Evolutionary conservation across 2,329 filamentous ascomycete species (phyloP).

Genomic region (Davidsoniella eucalypti): DNA sequence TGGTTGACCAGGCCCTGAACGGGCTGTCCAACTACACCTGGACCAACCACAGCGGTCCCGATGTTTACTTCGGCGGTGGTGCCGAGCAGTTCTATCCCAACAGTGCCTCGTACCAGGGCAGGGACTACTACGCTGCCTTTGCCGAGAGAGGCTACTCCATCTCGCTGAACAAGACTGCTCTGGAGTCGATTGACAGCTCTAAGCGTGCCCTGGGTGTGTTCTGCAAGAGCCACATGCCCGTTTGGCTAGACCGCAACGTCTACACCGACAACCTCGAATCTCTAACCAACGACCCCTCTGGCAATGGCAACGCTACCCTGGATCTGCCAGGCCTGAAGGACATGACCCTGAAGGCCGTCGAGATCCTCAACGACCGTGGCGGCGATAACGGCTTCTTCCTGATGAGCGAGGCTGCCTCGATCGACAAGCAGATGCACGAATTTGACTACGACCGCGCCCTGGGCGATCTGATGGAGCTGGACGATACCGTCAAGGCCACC

Average conservation of each 20-base stretch:
- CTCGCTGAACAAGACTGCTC: constrained; percentile 56
- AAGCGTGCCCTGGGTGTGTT: constrained; percentile 63
- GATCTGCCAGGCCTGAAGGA: constrained; percentile 75
- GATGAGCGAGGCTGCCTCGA: constrained; percentile 72
- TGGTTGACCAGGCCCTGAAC: constrained; percentile 62
- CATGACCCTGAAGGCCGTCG: constrained; percentile 77
- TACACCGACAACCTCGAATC: constrained; percentile 53
- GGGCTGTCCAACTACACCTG: constrained; percentile 68
- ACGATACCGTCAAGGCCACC: constrained; percentile 66
- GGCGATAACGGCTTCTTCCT: constrained; percentile 65
- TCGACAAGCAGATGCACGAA: constrained; percentile 81
- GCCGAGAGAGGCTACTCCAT: constrained; percentile 55
- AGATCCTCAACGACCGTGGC: constrained; percentile 53
- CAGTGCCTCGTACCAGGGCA: constrained; percentile 46
- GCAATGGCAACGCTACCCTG: constrained; percentile 43
- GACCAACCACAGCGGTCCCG: constrained; percentile 57
- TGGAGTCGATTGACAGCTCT: constrained; percentile 38
- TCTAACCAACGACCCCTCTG: constrained; percentile 52
- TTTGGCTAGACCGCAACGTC: constrained; percentile 76
- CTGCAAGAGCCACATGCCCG: constrained; percentile 55
- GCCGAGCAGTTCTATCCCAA: constrained; percentile 64
- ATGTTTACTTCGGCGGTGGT: constrained; percentile 70
- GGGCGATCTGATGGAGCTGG: constrained; percentile 69
- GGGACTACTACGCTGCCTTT: constrained; percentile 69
- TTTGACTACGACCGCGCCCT: constrained; percentile 77